Evolutionary conservation across 179 eudicot species (phyloP).

Genomic region (Kewa caespitosa): DNA sequence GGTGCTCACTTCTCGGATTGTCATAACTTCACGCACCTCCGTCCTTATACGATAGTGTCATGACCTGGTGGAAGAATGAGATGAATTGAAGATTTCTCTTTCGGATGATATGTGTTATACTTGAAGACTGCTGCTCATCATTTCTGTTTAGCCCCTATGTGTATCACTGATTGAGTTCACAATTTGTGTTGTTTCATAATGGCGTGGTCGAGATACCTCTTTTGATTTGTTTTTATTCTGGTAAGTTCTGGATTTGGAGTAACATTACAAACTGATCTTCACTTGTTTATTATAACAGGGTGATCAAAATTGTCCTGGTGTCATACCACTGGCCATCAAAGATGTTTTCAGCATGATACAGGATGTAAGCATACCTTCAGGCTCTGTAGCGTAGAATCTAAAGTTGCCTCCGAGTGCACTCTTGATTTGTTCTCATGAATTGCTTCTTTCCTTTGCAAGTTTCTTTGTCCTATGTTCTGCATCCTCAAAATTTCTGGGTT

Average conservation of each 20-base stretch:
- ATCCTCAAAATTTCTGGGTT: not conserved
- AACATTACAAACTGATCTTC: not conserved
- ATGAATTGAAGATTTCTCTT: not conserved
- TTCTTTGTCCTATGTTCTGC: not conserved
- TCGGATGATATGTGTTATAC: too few relatives aligned
- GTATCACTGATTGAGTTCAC: not conserved
- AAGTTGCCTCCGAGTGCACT: not conserved
- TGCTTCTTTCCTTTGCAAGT: not conserved
- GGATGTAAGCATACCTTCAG: constrained; percentile 60
- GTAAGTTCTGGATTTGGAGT: not conserved
- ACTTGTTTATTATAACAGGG: constrained; percentile 48
- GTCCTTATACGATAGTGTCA: not conserved
- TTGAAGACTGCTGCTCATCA: too few relatives aligned
- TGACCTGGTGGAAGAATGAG: not conserved
- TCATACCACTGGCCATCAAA: constrained; percentile 93
- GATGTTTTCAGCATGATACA: constrained; percentile 98
- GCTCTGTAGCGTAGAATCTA: not conserved
- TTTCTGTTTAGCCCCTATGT: not conserved
- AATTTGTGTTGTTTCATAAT: not conserved
- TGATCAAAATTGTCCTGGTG: constrained; percentile 84
- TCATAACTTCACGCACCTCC: not conserved
- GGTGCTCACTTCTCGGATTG: not conserved
- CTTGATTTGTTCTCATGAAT: not conserved
- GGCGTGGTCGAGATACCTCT: not conserved
- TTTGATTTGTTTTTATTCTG: not conserved